Conservation (phyloP, 1,284 basidiomycete genomes). For the Microbotryum intermedium region DNA sequence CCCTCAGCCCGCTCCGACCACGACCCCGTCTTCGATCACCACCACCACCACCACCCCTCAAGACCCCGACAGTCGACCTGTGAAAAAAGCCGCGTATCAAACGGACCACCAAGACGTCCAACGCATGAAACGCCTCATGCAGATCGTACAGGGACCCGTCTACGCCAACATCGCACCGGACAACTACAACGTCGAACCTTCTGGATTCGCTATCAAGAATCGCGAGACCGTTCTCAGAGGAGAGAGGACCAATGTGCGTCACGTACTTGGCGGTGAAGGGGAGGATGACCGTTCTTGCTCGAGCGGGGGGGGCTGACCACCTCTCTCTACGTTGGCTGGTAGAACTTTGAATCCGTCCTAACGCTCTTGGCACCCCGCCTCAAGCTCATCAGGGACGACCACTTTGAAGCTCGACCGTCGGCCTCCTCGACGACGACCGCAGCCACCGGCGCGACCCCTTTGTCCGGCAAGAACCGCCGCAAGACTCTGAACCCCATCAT, state of each 20-base stretch:
- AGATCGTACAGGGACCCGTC: constrained; percentile 47
- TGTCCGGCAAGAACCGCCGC: constrained; percentile 1
- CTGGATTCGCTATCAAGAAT: constrained; percentile 53
- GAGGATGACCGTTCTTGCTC: background rate
- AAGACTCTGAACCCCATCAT: constrained; percentile 64
- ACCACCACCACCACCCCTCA: too few species aligned
- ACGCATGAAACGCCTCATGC: constrained; percentile 55
- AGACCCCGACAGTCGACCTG: constrained; percentile 32
- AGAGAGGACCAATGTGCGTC: constrained; percentile 58
- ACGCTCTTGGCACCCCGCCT: constrained; percentile 58
- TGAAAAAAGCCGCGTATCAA: constrained; percentile 52
- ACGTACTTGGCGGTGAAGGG: background rate
- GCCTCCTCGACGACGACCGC: background rate
- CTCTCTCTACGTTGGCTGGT: background rate
- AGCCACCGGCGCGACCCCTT: background rate
- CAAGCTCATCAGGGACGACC: constrained; percentile 59
- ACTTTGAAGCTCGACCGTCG: background rate
- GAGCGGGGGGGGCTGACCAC: background rate
- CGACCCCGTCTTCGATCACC: too few species aligned
- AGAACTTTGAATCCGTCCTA: constrained; percentile 66
- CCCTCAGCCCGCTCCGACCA: constrained; percentile 45
- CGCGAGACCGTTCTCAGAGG: constrained; percentile 67
- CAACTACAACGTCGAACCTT: constrained; percentile 45
- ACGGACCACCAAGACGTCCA: constrained; percentile 68
- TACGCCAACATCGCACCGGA: constrained; percentile 45